Base-by-base conservation (phyloP, 805 yeast species). In the Candida gorgasii region DNA sequence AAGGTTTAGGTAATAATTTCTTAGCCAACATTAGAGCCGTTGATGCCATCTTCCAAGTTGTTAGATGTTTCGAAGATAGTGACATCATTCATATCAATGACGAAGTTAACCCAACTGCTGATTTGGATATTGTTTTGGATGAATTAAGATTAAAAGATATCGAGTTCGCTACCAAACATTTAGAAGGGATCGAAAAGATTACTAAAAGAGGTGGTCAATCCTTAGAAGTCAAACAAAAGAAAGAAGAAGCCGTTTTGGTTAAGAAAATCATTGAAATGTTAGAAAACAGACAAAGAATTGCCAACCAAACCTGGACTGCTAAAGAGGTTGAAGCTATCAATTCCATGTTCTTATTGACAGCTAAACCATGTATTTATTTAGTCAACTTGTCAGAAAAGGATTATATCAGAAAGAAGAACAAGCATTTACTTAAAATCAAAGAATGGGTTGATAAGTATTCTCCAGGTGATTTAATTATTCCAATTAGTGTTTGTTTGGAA, bases 101-200 rank as follows among this genome's bases (percentile, higher is more conserved):
- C 58, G 73, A 68, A 50, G 99, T 93, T 49, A 82, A 93, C 69
- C 99, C 99, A 50, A 83, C 80, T 39, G 87, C 96, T 63, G 99
- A 93, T 71, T 79, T 93, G 70, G 93, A 87, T 52, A 92, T 93
- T 63, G 88, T 93, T 62, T 76, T 78, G 53, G 87, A 86, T 51
- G 99, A 93, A 75, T 80, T 93, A 68, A 84, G 97, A 72, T 78
- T 92, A 63, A 93, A 93, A 74, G 99, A 93, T 70, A 89, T 93
- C 55, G 99, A 93, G 72, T 93, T 93, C 61, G 85, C 90, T 52
- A 81, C 81, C 59, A 90, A 88, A 75, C 75, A 83, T 64, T 79
- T 77, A 61, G 95, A 78, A 74, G 82, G 78, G 59, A 78, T 82
- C 52, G 89, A 80, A 64, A 87, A 83, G 75, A 78, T 82, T 66